Conservation (phyloP, 2,329 filamentous ascomycete species). For the Scedosporium minutisporum region DNA sequence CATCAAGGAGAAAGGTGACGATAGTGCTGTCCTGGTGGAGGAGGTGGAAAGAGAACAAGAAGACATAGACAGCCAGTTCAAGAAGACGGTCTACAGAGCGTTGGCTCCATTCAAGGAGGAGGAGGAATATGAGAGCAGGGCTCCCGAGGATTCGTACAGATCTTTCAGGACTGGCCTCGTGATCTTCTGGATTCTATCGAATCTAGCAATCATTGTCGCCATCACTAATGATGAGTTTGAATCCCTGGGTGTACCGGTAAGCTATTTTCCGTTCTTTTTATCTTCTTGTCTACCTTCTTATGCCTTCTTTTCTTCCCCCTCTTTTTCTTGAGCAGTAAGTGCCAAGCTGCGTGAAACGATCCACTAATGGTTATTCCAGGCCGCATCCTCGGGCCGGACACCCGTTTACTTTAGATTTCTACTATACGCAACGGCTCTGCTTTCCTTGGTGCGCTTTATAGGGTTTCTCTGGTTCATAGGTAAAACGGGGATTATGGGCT, state of each 20-base stretch:
- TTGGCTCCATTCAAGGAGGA: conserved; percentile 72
- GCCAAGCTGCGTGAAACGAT: too few species aligned
- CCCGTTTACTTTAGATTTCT: conserved; percentile 85
- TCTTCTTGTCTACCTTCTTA: background rate
- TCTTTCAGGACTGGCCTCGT: conserved; percentile 96
- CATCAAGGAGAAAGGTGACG: conserved; percentile 78
- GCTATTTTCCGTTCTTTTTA: conserved; percentile 25
- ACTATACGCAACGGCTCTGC: conserved; percentile 74
- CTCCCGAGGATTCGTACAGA: conserved; percentile 96
- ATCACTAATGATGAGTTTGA: conserved; percentile 85
- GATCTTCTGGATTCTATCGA: conserved; percentile 90
- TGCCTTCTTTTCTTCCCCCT: background rate
- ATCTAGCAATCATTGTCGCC: conserved; percentile 71
- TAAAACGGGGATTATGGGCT: conserved; percentile 91
- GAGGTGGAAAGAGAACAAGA: conserved; percentile 95
- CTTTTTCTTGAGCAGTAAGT: background rate
- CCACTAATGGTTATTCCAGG: conserved; percentile 27
- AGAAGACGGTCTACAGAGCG: conserved; percentile 89
- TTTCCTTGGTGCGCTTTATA: conserved; percentile 80
- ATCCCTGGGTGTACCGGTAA: conserved; percentile 75
- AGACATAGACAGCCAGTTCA: conserved; percentile 96
- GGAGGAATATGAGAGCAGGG: conserved; percentile 71
- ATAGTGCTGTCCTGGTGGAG: conserved; percentile 82
- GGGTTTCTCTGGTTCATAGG: conserved; percentile 93
- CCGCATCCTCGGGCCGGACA: conserved; percentile 60